Percentiles rank a stretch among this genome's conserved stretches.
phyloP scores from a whole-genome alignment of 164 flowering plant genomes.

The Stephania japonica region DNA sequence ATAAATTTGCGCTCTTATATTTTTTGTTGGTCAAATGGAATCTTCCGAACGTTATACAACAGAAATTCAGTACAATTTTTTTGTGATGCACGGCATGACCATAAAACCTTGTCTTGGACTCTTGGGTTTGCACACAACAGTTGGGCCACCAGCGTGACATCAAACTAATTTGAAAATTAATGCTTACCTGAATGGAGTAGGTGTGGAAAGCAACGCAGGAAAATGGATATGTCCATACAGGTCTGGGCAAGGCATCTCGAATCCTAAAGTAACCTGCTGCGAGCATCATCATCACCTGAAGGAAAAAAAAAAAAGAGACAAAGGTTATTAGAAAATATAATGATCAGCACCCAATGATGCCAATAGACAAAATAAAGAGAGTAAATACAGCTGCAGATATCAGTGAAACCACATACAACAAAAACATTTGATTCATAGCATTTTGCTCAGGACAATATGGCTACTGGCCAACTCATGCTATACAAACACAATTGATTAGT shows the following conservation, averaged over 20 bases:
- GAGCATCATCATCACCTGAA: conserved; percentile 92
- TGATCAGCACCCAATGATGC: not conserved
- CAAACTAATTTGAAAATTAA: not conserved
- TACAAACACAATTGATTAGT: not conserved
- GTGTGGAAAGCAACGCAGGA: conserved; percentile 92
- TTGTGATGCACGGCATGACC: not conserved
- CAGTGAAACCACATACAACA: not conserved
- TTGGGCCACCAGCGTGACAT: not conserved
- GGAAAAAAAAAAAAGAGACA: conserved; percentile 11
- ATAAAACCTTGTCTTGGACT: not conserved
- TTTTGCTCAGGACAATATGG: not conserved
- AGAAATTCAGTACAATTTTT: not conserved
- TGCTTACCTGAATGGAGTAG: conserved; percentile 82
- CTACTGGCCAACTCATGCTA: not conserved
- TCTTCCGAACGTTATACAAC: not conserved
- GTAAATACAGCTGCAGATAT: not conserved
- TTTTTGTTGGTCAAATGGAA: not conserved
- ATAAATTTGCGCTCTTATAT: too few relatives aligned
- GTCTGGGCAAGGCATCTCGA: conserved; percentile 63
- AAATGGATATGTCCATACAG: conserved; percentile 88
- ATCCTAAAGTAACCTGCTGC: conserved; percentile 89
- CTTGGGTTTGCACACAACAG: not conserved
- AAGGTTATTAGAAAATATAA: not conserved
- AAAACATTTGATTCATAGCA: not conserved
- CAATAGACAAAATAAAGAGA: not conserved